Evolutionary conservation across 2,329 filamentous ascomycete genomes (phyloP), one percentile per base, ranked within the genome.

Genomic region (Fonsecaea pugnacius): DNA sequence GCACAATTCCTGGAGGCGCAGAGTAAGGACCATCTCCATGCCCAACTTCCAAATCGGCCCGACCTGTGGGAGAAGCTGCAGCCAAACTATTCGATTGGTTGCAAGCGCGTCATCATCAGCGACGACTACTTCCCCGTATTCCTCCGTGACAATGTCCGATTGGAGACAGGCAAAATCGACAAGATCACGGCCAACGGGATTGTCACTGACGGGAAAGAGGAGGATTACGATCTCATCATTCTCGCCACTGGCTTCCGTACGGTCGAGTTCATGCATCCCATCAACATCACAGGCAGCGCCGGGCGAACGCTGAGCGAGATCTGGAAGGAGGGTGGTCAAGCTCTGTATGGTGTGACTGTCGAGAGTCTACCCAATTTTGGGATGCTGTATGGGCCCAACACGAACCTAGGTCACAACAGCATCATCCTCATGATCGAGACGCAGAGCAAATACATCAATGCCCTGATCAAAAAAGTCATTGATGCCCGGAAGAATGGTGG

Each of bases 361-460:
- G 80, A 83, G 59, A 76, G 76, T 5, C 75, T 86, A 55, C 83
- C 83, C 1, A 86, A 86, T 64, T 85, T 85, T 67, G 82, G 76
- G 53, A 83, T 86, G 78, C 76, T 86, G 56, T 86, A 86, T 72
- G 85, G 84, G 0, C 84, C 83, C 2, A 87, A 85, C 72, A 86
- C 83, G 1, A 83, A 82, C 58, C 75, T 82, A 60, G 84, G 82
- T 0, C 82, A 85, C 71, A 85, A 84, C 66, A 81, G 78, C 60
- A 86, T 87, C 69, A 83, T 87, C 67, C 76, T 86, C n/a, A 87
- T 86, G 84, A 85, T 87, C 65, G 85, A 87, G 70, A 80, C 84
- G 1, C 84, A 87, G 69, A 79, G 77, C 2, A 78, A 81, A 2
- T 87, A 86, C 70, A 79, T 87, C 62, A 83, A 80, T 64, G 76